Base-by-base conservation (phyloP, 352 stramenopile genomes). In the Phytophthora gonapodyides region DNA sequence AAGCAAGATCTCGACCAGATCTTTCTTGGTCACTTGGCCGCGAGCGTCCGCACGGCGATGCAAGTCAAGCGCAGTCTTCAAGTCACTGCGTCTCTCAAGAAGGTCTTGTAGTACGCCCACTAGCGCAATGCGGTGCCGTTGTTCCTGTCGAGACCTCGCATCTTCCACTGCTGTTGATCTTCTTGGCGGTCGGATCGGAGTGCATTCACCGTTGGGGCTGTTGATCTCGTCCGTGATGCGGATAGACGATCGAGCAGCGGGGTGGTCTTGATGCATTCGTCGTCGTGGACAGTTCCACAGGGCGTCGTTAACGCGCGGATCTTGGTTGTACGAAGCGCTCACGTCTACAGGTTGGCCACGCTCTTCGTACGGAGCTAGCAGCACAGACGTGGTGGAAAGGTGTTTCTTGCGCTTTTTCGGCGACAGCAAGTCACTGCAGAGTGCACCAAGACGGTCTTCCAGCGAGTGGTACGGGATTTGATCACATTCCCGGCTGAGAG, bases 51-150 rank as follows among this genome's bases (percentile, higher is more conserved):
- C 68, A 21, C 76, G 62, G 4, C 74, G 80, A 40, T 91, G 76
- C 24, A 91, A 56, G 40, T 91, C 82, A 27, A 93, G 72, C 4
- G 82, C 80, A 34, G 69, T 88, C 57, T 93, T 93, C 15, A 93
- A 66, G 16, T 91, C 82, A 16, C 78, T 73, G 7, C 84, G 84
- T 27, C 78, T 76, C 43, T 93, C 84, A 0, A 93, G 68, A 19
- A 93, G 54, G 62, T 91, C 82, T 24, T 93, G 78, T 5, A 93
- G 62, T 13, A 91, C 76, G 2, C 70, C 65, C 24, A 93, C 73
- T 15, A 87, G 40, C 9, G 71, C 67, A 5, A 87, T 51, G 2
- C 67, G 71, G 16, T 80, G 62, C 10, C 57, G 57, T n/a, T 59
- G 53, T 9, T 80, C 66, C 27, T 67, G 60, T 16, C 54, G 66